phyloP scores from a whole-genome alignment of 208 protist species.

The Histomonas meleagridis region DNA sequence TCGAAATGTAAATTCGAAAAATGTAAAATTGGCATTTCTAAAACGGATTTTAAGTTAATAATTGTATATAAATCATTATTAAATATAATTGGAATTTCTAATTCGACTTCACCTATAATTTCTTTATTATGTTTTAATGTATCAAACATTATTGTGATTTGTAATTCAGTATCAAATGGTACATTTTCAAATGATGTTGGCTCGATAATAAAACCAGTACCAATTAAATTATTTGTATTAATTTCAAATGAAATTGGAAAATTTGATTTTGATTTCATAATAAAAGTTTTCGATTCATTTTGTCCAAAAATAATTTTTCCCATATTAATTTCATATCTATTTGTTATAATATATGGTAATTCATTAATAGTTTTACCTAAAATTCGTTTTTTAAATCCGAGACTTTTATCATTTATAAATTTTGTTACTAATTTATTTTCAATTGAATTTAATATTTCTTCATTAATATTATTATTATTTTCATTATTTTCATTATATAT shows the following conservation, averaged over 20 bases:
- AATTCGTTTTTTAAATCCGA: background rate
- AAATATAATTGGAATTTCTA: background rate
- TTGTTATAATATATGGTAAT: background rate
- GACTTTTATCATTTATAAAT: background rate
- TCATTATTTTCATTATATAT: background rate
- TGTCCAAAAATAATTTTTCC: constrained; percentile 19
- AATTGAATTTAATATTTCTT: background rate
- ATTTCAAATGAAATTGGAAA: background rate
- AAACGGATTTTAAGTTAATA: background rate
- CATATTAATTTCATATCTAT: background rate
- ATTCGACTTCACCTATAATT: background rate
- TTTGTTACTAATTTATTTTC: background rate
- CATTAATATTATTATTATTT: background rate
- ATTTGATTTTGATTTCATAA: background rate
- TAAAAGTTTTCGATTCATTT: background rate
- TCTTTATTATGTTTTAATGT: background rate
- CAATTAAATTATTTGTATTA: background rate
- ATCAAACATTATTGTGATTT: background rate
- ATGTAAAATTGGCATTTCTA: background rate
- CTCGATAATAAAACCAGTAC: background rate
- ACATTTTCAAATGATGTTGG: background rate
- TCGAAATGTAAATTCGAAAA: background rate
- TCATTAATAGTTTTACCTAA: background rate
- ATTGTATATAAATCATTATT: background rate
- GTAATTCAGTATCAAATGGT: background rate